Evolutionary conservation across 2,329 filamentous ascomycete genomes (phyloP).

Genomic region (Fusarium sp.): DNA sequence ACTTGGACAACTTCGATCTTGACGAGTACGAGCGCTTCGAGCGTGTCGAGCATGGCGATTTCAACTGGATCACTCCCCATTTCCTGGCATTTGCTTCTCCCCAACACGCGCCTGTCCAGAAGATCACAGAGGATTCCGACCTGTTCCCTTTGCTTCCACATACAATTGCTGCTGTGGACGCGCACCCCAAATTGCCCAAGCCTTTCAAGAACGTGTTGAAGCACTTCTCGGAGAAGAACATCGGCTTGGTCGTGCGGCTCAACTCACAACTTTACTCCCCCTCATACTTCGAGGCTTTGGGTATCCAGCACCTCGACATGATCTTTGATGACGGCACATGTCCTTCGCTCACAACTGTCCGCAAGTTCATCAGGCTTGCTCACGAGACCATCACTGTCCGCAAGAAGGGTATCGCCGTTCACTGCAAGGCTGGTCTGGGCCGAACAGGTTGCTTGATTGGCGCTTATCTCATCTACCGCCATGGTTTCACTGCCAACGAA

Average conservation of each 20-base stretch:
- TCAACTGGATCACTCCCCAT: constrained; percentile 98
- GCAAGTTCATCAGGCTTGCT: constrained; percentile 93
- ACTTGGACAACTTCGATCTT: constrained; percentile 92
- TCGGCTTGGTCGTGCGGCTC: constrained; percentile 92
- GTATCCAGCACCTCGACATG: constrained; percentile 98
- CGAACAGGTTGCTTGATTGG: constrained; percentile 97
- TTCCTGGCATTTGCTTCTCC: constrained; percentile 98
- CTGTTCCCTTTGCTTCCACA: constrained; percentile 80
- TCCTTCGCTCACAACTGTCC: constrained; percentile 87
- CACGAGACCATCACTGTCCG: constrained; percentile 93
- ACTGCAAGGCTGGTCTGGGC: constrained; percentile 97
- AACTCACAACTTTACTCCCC: constrained; percentile 97
- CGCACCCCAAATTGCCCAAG: constrained; percentile 77
- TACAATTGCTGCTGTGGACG: constrained; percentile 78
- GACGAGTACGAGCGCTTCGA: constrained; percentile 98
- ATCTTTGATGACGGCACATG: constrained; percentile 99
- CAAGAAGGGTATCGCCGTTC: constrained; percentile 94
- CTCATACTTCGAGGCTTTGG: constrained; percentile 95
- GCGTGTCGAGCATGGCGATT: constrained; percentile 97
- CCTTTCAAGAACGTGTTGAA: constrained; percentile 96
- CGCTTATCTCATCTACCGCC: constrained; percentile 95
- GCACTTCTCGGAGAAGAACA: constrained; percentile 88
- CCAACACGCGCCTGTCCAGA: constrained; percentile 81
- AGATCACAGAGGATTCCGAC: constrained; percentile 79
- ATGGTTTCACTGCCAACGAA: constrained; percentile 97